phyloP scores from a whole-genome alignment of 1,284 basidiomycete genomes.

The Fistulina hepatica region DNA sequence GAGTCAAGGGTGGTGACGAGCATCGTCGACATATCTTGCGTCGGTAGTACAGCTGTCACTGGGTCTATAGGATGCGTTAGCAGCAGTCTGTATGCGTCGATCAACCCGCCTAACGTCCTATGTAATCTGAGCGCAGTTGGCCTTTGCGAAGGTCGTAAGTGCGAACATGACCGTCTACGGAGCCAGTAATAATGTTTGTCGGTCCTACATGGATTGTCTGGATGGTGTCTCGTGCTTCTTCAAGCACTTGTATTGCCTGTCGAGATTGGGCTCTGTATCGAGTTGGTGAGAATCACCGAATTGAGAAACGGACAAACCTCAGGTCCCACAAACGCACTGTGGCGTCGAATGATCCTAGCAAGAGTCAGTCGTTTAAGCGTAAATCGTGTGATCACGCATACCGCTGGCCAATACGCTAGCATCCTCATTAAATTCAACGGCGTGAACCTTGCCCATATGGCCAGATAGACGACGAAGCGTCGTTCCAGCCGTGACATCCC shows the following conservation, averaged over 20 bases:
- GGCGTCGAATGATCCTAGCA: conserved; percentile 74
- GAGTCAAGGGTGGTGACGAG: conserved; percentile 80
- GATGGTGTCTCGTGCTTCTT: conserved; percentile 85
- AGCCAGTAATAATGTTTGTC: conserved; percentile 68
- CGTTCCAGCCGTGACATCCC: conserved; percentile 87
- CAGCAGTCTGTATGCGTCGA: conserved; percentile 2
- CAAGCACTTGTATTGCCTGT: conserved; percentile 80
- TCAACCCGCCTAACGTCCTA: conserved; percentile 64
- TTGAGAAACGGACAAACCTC: conserved; percentile 33
- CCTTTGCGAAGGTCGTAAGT: conserved; percentile 93
- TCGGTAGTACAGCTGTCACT: conserved; percentile 71
- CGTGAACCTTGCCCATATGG: conserved; percentile 84
- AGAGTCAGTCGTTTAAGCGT: conserved; percentile 1
- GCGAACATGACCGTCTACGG: conserved; percentile 84
- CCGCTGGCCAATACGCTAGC: conserved; percentile 80
- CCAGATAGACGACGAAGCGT: conserved; percentile 77
- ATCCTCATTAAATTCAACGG: conserved; percentile 84
- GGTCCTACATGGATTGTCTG: conserved; percentile 63
- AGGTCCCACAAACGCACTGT: conserved; percentile 87
- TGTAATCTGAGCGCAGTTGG: conserved; percentile 76
- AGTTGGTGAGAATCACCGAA: conserved; percentile 1
- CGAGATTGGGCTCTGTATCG: conserved; percentile 59
- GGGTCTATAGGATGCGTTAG: conserved; percentile 44
- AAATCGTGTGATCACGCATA: conserved; percentile 25
- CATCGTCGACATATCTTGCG: conserved; percentile 65